A percentile compares a stretch with the other conserved stretches of the same genome.
phyloP scores from a whole-genome alignment of 208 protist genomes.

The Leishmania tarentolae region DNA sequence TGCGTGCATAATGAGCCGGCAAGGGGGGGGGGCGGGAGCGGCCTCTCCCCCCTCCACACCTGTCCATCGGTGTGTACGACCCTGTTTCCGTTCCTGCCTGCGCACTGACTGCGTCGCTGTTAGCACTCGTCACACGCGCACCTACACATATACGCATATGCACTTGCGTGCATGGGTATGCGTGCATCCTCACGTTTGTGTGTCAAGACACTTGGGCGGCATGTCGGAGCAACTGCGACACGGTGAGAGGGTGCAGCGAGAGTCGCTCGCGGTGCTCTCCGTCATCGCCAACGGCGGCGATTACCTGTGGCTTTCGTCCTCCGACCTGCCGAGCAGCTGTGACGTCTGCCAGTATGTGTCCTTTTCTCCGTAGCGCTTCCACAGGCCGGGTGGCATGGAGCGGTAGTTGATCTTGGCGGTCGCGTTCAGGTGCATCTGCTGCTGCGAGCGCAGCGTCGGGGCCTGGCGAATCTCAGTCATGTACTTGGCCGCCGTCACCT shows the following conservation, averaged over 20 bases:
- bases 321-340: slow-evolving; percentile 55
- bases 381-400: slow-evolving; percentile 87
- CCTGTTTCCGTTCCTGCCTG: background rate
- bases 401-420: slow-evolving; percentile 89
- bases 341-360: slow-evolving; percentile 81
- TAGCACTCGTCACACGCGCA: background rate
- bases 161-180: background rate
- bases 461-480: slow-evolving; percentile 83
- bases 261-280: background rate
- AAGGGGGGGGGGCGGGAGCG: too few species aligned
- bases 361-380: slow-evolving; percentile 81
- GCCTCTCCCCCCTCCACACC: background rate
- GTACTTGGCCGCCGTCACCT: slow-evolving; percentile 80
- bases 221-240: background rate
- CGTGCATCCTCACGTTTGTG: background rate
- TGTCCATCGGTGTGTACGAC: background rate
- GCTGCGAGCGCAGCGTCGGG: slow-evolving; percentile 76
- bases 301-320: slow-evolving; percentile 46
- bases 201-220: background rate
- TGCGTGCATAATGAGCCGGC: background rate
- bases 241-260: background rate
- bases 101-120: background rate
- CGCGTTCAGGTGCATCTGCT: slow-evolving; percentile 91
- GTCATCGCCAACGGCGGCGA: background rate
- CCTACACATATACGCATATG: background rate